Base-by-base conservation (phyloP, 2,329 filamentous ascomycete genomes). In the Colletotrichum orchidophilum region DNA sequence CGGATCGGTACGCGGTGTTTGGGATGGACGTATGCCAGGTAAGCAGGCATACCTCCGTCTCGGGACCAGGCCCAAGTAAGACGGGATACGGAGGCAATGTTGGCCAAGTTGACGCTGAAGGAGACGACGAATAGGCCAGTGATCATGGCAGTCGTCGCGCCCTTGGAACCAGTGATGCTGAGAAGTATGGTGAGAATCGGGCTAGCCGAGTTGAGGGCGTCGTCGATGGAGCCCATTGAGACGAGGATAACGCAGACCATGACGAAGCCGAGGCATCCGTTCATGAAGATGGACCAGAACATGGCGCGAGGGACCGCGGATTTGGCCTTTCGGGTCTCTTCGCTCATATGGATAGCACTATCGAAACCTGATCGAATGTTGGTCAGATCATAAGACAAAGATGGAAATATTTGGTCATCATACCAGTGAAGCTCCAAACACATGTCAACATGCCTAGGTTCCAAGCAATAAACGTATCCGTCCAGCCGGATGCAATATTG, bases 191-290 rank as follows among this genome's bases (percentile, higher is more conserved):
- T 33, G 3, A 64, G 50, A 24, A 64, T 57, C 8, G 61, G 61
- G 5, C 33, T 55, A 1, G 61, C 52, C 1, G 61, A 33, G 50
- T 64, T 64, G 0, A 57, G 49, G 31, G 61, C 61, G 26, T 64
- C 61, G 21, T 57, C 61, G 0, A 64, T 33, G 7, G 61, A 55
- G 18, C 61, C 61, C 61, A 64, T 57, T 33, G 61, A 3, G 24
- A 64, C 50, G 4, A 64, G 31, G 12, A 64, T 64, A 7, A 64
- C 61, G 52, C 61, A 64, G 33, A 64, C 61, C 50, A 64, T 64
- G 50, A 57, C 26, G 61, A 64, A 64, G 5, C 61, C 61, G 73
- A 85, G 84, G 35, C 85, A 81, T 65, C 85, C 84, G 5, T 77
- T 75, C 9, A 77, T 72, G 13, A 74, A 71, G 31, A 73, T 67